Percentiles rank a stretch among this genome's conserved stretches.
These are phyloP conservation scores for Mikania micrantha DNA, from an alignment of 129 eudicot species.

Conservation along the genomic window DNA sequence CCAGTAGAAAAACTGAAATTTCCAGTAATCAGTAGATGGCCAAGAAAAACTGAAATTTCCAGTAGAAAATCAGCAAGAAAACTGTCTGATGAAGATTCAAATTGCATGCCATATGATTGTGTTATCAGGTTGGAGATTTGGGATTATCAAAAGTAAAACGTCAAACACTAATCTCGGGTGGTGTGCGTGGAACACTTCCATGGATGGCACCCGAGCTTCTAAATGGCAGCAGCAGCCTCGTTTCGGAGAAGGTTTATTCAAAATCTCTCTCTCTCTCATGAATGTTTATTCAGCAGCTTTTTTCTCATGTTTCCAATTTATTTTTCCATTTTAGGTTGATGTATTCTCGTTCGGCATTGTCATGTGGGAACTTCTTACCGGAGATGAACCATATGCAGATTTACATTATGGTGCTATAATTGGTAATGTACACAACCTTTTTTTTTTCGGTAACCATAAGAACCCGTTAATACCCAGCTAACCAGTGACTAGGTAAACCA, in stretches of 20 bases:
- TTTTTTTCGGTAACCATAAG: background rate
- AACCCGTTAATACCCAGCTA: background rate
- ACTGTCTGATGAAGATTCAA: background rate
- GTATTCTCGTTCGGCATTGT: constrained; percentile 93
- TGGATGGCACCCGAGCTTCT: constrained; percentile 99
- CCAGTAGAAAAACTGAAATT: too few relatives aligned
- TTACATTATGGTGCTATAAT: constrained; percentile 91
- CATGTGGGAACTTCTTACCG: constrained; percentile 90
- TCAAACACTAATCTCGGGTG: constrained; percentile 86
- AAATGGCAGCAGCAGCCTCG: constrained; percentile 90
- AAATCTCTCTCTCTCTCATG: background rate
- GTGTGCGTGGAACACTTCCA: constrained; percentile 98
- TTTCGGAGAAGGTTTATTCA: constrained; percentile 72
- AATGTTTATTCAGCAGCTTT: background rate
- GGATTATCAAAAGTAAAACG: constrained; percentile 96
- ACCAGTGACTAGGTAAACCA: background rate
- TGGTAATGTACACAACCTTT: constrained; percentile 32
- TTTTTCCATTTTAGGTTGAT: constrained; percentile 55
- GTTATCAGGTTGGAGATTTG: constrained; percentile 80
- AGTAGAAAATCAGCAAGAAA: background rate
- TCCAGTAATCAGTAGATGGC: too few relatives aligned
- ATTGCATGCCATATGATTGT: background rate
- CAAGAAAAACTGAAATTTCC: background rate
- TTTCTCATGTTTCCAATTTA: background rate
- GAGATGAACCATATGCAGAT: constrained; percentile 89